Percentiles rank a stretch among this genome's conserved stretches.
Evolutionary conservation across 305 asterid species (phyloP).

Genomic region (Salvia sclarea): DNA sequence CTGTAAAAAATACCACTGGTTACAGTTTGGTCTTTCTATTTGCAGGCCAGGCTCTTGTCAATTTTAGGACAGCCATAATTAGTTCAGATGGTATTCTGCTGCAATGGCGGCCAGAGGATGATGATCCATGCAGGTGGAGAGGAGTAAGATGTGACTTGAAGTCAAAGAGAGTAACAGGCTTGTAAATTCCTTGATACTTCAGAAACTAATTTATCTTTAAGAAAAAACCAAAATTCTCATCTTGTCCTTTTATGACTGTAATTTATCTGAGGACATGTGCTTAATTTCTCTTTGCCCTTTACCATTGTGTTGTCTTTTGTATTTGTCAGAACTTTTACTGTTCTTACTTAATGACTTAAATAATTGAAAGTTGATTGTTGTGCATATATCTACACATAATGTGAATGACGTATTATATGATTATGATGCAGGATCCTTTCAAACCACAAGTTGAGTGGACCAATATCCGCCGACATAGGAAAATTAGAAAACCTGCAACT

Average conservation of each 20-base stretch:
- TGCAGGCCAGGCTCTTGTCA: conserved; percentile 84
- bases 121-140: conserved; percentile 84
- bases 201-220: conserved; percentile 1
- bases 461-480: conserved; percentile 75
- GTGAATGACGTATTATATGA: conserved; percentile 21
- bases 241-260: background rate
- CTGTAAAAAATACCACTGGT: conserved; percentile 17
- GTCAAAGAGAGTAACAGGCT: conserved; percentile 70
- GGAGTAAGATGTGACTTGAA: conserved; percentile 77
- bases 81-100: conserved; percentile 71
- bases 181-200: conserved; percentile 53
- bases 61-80: conserved; percentile 62
- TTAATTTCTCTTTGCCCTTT: conserved; percentile 14
- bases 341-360: conserved; percentile 16
- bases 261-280: background rate
- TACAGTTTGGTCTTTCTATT: conserved; percentile 28
- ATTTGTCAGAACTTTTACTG: background rate
- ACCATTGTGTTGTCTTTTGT: background rate
- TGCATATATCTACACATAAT: conserved; percentile 29
- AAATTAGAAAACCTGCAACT: conserved; percentile 68
- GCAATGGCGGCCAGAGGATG: conserved; percentile 91
- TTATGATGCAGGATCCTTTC: conserved; percentile 72
- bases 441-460: conserved; percentile 79
- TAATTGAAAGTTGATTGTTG: background rate
- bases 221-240: conserved; percentile 8